Conservation (phyloP, 1,284 basidiomycete genomes). For the Sporisorium iseilematis-ciliati region DNA sequence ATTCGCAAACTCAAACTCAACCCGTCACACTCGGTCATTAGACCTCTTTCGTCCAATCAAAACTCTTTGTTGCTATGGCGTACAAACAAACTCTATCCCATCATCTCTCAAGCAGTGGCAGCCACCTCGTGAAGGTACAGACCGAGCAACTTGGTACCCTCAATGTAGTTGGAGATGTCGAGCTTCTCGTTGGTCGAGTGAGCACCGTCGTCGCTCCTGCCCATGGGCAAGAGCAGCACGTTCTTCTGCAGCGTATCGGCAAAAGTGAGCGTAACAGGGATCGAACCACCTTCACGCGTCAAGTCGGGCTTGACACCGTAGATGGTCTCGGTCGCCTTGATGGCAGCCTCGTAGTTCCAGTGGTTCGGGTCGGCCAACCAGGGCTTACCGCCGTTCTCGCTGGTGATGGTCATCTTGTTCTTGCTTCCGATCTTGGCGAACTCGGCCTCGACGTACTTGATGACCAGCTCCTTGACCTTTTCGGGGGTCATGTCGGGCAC, state of each 20-base stretch:
- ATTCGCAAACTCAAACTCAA: no score
- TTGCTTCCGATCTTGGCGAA: slow-evolving; percentile 67
- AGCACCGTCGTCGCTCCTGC: slow-evolving; percentile 80
- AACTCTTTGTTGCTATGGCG: no score
- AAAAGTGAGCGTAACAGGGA: slow-evolving; percentile 95
- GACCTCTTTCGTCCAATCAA: no score
- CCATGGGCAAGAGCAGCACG: slow-evolving; percentile 90
- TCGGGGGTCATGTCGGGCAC: slow-evolving; percentile 86
- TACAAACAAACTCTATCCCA: no score
- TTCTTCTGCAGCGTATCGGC: slow-evolving; percentile 76
- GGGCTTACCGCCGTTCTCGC: slow-evolving; percentile 67
- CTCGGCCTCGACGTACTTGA: slow-evolving; percentile 63
- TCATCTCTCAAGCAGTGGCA: slow-evolving; percentile 34
- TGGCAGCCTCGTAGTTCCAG: slow-evolving; percentile 95
- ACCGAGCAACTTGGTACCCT: slow-evolving; percentile 80
- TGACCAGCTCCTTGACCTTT: slow-evolving; percentile 62
- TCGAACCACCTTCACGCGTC: slow-evolving; percentile 94
- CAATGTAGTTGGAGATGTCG: slow-evolving; percentile 90
- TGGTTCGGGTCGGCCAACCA: slow-evolving; percentile 73
- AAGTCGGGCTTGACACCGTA: slow-evolving; percentile 87
- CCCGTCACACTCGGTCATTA: no score
- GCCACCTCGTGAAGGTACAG: slow-evolving; percentile 86
- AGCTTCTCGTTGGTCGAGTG: slow-evolving; percentile 97
- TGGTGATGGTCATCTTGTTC: slow-evolving; percentile 63
- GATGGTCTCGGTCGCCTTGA: slow-evolving; percentile 82